Evolutionary conservation across 371 early-diverging fungal genomes (phyloP).

Genomic region (Basidiobolus meristosporus): DNA sequence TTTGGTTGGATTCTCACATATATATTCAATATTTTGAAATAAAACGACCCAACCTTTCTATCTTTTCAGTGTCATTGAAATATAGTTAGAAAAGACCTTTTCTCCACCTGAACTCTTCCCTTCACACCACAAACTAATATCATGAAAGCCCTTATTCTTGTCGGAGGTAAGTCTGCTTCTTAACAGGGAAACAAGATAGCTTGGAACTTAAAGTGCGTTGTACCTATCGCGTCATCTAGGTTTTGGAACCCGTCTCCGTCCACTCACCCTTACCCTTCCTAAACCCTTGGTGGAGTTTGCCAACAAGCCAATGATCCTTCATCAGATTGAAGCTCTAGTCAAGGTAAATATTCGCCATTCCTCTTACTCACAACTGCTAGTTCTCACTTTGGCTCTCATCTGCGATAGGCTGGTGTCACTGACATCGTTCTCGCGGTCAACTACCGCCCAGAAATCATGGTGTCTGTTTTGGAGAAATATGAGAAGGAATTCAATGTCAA

Average conservation of each 20-base stretch:
- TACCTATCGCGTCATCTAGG: constrained; percentile 20
- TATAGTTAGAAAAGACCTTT: no score
- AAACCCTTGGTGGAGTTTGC: constrained; percentile 99
- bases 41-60: no score
- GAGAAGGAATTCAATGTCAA: constrained; percentile 72
- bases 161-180: constrained; percentile 56
- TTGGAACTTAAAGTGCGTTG: not conserved
- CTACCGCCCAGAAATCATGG: constrained; percentile 95
- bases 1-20: no score
- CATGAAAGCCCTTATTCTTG: constrained; percentile 97
- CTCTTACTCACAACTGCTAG: no score
- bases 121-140: constrained; percentile 2
- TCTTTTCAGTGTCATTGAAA: no score
- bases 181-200: not conserved
- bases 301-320: constrained; percentile 97
- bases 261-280: constrained; percentile 93
- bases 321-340: constrained; percentile 95
- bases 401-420: constrained; percentile 76
- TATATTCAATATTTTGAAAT: no score
- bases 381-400: not conserved
- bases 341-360: constrained; percentile 30
- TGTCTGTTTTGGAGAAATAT: constrained; percentile 60
- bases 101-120: no score
- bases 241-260: constrained; percentile 96
- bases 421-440: constrained; percentile 98